Evolutionary conservation across 768 basidiomycete genomes (phyloP).

Genomic region (Paxillus involutus): DNA sequence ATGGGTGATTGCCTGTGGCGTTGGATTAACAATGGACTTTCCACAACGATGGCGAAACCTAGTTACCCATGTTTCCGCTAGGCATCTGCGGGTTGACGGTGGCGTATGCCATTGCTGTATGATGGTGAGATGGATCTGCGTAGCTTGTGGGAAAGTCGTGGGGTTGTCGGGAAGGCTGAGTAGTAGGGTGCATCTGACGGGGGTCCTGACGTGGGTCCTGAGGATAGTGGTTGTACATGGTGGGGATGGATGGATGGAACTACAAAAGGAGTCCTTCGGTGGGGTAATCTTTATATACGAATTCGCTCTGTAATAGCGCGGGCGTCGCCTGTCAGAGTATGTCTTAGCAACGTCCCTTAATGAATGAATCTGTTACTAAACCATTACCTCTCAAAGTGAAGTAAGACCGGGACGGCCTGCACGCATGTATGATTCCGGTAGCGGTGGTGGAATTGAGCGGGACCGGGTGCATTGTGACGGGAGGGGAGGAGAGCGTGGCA

Average conservation of each 20-base stretch:
- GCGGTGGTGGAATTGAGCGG: slow-evolving; percentile 29
- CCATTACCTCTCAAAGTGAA: slow-evolving; percentile 36
- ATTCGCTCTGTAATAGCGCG: slow-evolving; percentile 32
- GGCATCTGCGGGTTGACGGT: slow-evolving; percentile 21
- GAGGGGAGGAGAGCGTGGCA: slow-evolving; percentile 26
- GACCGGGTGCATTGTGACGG: slow-evolving; percentile 14
- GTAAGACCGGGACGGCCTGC: slow-evolving; percentile 33
- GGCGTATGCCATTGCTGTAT: slow-evolving; percentile 24
- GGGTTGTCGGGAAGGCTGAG: slow-evolving; percentile 13
- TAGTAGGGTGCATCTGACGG: slow-evolving; percentile 15
- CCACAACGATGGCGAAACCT: not conserved
- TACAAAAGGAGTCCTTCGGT: slow-evolving; percentile 7
- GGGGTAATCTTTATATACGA: slow-evolving; percentile 32
- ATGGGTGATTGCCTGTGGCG: slow-evolving; percentile 21
- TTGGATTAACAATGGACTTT: slow-evolving; percentile 10
- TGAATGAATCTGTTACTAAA: slow-evolving; percentile 37
- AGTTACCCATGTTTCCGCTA: slow-evolving; percentile 24
- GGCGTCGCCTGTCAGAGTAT: slow-evolving; percentile 35
- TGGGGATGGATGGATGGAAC: slow-evolving; percentile 3
- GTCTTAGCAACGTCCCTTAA: slow-evolving; percentile 39
- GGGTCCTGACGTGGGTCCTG: slow-evolving; percentile 13
- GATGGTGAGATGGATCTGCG: slow-evolving; percentile 25
- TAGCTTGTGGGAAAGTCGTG: slow-evolving; percentile 21
- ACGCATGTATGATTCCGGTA: slow-evolving; percentile 36
- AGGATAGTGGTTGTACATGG: slow-evolving; percentile 29